Conservation (phyloP, 225 moss, liverwort and hornwort genomes). For the Sphagnum contortum region DNA sequence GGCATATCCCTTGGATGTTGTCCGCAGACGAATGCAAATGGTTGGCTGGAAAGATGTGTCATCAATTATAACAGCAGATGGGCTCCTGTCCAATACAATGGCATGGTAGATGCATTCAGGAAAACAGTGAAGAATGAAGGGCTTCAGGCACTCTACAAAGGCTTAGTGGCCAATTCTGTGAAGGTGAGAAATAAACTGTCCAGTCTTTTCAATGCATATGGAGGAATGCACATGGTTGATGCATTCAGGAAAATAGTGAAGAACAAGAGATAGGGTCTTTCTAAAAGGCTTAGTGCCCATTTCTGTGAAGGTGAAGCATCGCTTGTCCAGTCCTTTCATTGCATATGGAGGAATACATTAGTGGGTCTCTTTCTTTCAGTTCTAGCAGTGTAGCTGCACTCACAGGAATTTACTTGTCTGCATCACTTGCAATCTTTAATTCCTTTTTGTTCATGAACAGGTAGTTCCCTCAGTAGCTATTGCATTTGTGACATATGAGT, state of each 20-base stretch:
- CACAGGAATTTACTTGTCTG: too few relatives aligned
- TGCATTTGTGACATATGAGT: slow-evolving; percentile 97
- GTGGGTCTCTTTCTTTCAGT: too few relatives aligned
- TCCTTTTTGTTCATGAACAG: slow-evolving; percentile 18
- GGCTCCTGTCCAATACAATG: slow-evolving; percentile 69
- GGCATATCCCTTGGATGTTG: slow-evolving; percentile 91
- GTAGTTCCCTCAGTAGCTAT: slow-evolving; percentile 93
- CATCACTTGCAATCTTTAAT: too few relatives aligned
- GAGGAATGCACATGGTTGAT: slow-evolving; percentile 91
- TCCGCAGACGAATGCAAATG: slow-evolving; percentile 95
- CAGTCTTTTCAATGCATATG: too few relatives aligned
- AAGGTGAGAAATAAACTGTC: slow-evolving; percentile 38
- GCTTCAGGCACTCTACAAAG: slow-evolving; percentile 86
- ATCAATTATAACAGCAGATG: slow-evolving; percentile 70
- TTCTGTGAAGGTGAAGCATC: slow-evolving; percentile 69
- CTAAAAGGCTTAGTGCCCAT: slow-evolving; percentile 96
- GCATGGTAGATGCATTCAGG: slow-evolving; percentile 91
- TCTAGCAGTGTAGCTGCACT: too few relatives aligned
- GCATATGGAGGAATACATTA: too few relatives aligned
- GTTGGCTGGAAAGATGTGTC: slow-evolving; percentile 95
- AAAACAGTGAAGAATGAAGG: slow-evolving; percentile 93
- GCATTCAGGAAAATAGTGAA: slow-evolving; percentile 88
- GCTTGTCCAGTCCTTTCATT: too few relatives aligned
- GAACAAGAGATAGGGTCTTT: slow-evolving; percentile 82
- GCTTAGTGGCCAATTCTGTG: slow-evolving; percentile 93